Conservation (phyloP, 164 flowering plant genomes). For the Tetracentron sinense region DNA sequence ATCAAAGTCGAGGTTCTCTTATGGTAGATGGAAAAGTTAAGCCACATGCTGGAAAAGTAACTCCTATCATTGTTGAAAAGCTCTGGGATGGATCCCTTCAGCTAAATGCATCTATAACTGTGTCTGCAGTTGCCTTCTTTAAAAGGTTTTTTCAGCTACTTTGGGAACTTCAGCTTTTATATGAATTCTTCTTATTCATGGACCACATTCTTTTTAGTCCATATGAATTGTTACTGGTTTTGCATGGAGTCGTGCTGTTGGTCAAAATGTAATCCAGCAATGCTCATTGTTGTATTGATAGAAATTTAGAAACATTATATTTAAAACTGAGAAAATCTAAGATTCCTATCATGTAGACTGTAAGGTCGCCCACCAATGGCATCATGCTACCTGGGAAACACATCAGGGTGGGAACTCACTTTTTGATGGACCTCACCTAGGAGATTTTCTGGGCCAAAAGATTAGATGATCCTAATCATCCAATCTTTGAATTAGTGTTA, state of each 20-base stretch:
- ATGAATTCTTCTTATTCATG: background rate
- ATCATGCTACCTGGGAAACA: too few species aligned
- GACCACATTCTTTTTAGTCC: background rate
- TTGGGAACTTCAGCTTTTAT: background rate
- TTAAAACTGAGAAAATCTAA: background rate
- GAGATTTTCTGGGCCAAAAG: too few species aligned
- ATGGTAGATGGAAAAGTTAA: constrained; percentile 16
- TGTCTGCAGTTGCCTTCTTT: constrained; percentile 49
- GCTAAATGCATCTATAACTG: constrained; percentile 38
- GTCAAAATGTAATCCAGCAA: background rate
- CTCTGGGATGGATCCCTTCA: constrained; percentile 66
- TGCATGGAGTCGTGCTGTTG: background rate
- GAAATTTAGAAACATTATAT: background rate
- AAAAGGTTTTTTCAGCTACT: constrained; percentile 43
- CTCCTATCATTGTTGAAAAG: constrained; percentile 27
- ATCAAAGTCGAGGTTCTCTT: constrained; percentile 5
- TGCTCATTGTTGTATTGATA: too few species aligned
- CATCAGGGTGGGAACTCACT: too few species aligned
- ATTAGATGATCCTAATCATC: too few species aligned
- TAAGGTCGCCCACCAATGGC: too few species aligned
- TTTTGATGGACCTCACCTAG: too few species aligned
- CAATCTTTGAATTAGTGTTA: too few species aligned
- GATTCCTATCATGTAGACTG: background rate
- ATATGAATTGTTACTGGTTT: background rate
- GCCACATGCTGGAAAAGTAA: constrained; percentile 19